Base-by-base conservation (phyloP, 192 early-diverging fungal species). In the Entrophospora sp. region DNA sequence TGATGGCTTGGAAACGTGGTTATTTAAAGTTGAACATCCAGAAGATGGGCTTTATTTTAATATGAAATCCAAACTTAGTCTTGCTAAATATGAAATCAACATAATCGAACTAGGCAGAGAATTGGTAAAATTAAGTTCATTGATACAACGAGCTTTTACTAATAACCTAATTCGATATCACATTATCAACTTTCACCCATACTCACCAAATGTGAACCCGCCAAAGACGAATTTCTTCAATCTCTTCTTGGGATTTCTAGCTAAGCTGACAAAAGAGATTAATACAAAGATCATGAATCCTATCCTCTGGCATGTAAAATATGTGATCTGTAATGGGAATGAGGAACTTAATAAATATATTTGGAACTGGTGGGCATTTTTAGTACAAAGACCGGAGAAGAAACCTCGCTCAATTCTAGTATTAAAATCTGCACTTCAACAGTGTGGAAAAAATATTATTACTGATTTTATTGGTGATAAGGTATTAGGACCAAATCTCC, bases 311-410 rank as follows among this genome's bases (percentile, higher is more conserved):
- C 24, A 52, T 52, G 49, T n/a, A n/a, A n/a, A n/a, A n/a, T n/a
- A n/a, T n/a, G n/a, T n/a, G n/a, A n/a, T n/a, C n/a, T n/a, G n/a
- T 5, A 22, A 52, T n/a, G 22, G 1, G 22, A n/a, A 52, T 52
- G 22, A 52, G n/a, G n/a, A n/a, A n/a, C n/a, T 52, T 52, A 52
- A 27, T 52, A 52, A 52, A 52, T 52, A 52, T 52, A n/a, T 52
- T 27, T 52, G 49, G 49, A 2, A 52, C 3, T 52, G 24, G 49
- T 5, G 22, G 1, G 49, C 48, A 52, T 52, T n/a, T 52, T 27
- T 52, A 52, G 24, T 22, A 52, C 14, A 52, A 52, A 9, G 1
- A 52, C 24, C 49, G 49, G n/a, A n/a, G n/a, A n/a, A n/a, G n/a
- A n/a, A n/a, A n/a, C n/a, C n/a, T n/a, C n/a, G n/a, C n/a, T n/a